Evolutionary conservation across 306 rosid species (phyloP).

Genomic region (Astragalus glycyphyllos): DNA sequence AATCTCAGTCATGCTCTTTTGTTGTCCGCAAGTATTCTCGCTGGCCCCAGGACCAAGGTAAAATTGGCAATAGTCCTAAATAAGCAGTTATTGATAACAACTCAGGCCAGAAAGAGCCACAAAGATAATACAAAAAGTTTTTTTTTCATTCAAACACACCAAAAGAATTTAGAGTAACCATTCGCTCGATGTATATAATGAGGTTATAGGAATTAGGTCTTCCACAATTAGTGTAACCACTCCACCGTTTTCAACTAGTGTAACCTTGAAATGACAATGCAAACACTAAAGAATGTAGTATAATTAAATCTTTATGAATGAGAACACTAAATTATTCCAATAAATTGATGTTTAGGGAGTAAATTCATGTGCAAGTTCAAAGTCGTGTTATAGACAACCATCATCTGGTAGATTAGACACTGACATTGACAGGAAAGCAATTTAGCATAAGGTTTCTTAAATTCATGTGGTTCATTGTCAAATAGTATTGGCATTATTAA

Average conservation of each 20-base stretch:
- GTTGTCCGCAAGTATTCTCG: constrained; percentile 82
- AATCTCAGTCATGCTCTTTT: constrained; percentile 63
- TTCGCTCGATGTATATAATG: background rate
- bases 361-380: background rate
- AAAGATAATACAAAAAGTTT: constrained; percentile 2
- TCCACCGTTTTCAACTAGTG: too few relatives aligned
- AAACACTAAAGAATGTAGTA: background rate
- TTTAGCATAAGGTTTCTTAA: background rate
- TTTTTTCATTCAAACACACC: constrained; percentile 19
- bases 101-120: constrained; percentile 29
- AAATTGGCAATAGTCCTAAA: constrained; percentile 80
- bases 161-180: constrained; percentile 1
- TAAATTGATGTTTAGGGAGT: background rate
- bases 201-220: constrained; percentile 19
- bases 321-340: background rate
- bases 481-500: too few relatives aligned
- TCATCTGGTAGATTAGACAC: constrained; percentile 6
- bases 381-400: constrained; percentile 2
- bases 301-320: background rate
- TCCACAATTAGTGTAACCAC: constrained; percentile 13
- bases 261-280: background rate
- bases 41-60: constrained; percentile 74
- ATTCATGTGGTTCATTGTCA: too few relatives aligned
- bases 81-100: constrained; percentile 28
- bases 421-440: background rate